Evolutionary conservation across 495 filamentous ascomycete genomes (phyloP).

Genomic region (Xylaria sp.): DNA sequence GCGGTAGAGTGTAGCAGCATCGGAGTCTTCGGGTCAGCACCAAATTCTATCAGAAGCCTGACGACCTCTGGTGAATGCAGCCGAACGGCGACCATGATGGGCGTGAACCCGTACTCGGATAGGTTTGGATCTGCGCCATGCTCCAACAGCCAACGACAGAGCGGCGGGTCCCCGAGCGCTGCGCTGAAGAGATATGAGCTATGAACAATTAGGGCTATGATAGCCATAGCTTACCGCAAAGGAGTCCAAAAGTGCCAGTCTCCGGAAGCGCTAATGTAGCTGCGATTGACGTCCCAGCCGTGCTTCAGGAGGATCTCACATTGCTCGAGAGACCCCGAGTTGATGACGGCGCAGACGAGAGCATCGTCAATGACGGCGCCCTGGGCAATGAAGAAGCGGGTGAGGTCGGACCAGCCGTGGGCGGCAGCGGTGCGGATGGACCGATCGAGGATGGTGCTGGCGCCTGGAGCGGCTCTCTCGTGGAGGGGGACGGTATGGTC

Average conservation of each 20-base stretch:
- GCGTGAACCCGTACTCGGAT: conserved; percentile 29
- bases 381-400: conserved; percentile 28
- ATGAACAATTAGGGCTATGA: conserved; percentile 3
- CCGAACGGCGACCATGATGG: conserved; percentile 32
- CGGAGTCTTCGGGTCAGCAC: conserved; percentile 30
- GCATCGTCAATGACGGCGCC: conserved; percentile 31
- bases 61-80: conserved; percentile 29
- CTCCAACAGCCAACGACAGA: conserved; percentile 30
- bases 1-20: conserved; percentile 32
- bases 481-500: conserved; percentile 26
- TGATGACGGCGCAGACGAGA: conserved; percentile 29
- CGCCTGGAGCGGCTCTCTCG: conserved; percentile 29
- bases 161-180: conserved; percentile 24
- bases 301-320: conserved; percentile 24
- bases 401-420: conserved; percentile 29
- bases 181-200: conserved; percentile 23
- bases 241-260: conserved; percentile 32
- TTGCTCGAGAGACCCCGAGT: conserved; percentile 28
- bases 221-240: conserved; percentile 22
- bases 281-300: conserved; percentile 31
- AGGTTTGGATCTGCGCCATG: conserved; percentile 30
- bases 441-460: conserved; percentile 29
- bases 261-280: conserved; percentile 28
- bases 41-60: conserved; percentile 24
- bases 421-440: conserved; percentile 29